phyloP scores from a whole-genome alignment of 345 rosid genomes.

The Odontarrhena argentea region DNA sequence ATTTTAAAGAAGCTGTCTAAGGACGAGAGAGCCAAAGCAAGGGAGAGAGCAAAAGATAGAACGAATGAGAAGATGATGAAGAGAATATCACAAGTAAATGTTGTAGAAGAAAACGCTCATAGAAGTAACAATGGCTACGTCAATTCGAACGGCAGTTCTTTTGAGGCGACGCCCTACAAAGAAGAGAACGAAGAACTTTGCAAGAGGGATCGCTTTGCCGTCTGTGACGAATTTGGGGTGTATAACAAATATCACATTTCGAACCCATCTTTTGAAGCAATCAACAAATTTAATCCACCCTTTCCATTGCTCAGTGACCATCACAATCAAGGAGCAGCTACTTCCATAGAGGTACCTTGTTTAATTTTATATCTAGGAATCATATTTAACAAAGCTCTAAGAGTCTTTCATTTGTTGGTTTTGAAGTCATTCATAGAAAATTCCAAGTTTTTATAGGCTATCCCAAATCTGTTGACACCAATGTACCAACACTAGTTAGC shows the following conservation, averaged over 20 bases:
- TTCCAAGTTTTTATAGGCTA: conserved; percentile 1
- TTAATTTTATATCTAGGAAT: neutral
- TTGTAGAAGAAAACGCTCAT: conserved; percentile 24
- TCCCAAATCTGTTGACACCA: conserved; percentile 10
- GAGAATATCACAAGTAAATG: conserved; percentile 29
- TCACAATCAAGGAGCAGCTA: conserved; percentile 27
- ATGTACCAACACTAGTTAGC: conserved; percentile 2
- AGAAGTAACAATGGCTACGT: neutral
- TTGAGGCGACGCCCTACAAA: conserved; percentile 15
- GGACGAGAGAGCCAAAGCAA: conserved; percentile 62
- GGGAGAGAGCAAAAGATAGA: conserved; percentile 75
- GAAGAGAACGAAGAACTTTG: conserved; percentile 21
- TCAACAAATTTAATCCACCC: conserved; percentile 27
- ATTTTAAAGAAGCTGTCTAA: conserved; percentile 42
- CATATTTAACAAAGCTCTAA: neutral
- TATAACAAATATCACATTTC: conserved; percentile 20
- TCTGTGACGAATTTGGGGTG: conserved; percentile 18
- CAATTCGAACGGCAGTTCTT: conserved; percentile 25
- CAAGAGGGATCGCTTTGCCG: conserved; percentile 28
- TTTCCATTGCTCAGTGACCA: conserved; percentile 33
- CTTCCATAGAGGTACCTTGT: conserved; percentile 37
- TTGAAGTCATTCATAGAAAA: neutral
- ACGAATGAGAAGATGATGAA: conserved; percentile 53
- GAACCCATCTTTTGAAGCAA: conserved; percentile 22
- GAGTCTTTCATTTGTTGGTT: neutral